These are phyloP conservation scores for Lyophyllum decastes DNA, from an alignment of 768 basidiomycete genomes.

Conservation along the genomic window DNA sequence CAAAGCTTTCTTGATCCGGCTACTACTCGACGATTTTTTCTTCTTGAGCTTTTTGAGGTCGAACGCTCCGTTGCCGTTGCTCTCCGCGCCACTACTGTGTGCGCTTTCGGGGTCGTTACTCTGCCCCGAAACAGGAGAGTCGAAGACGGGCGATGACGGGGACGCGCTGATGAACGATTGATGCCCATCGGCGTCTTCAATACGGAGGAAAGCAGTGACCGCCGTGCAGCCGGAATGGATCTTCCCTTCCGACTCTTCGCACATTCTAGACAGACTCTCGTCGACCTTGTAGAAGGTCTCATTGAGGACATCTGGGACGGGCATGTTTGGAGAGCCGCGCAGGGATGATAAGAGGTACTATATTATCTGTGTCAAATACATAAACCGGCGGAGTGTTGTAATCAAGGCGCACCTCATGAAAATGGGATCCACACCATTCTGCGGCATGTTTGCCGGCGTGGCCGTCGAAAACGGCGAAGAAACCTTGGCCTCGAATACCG, in stretches of 20 bases:
- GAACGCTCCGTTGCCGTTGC: slow-evolving; percentile 31
- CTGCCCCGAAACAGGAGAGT: slow-evolving; percentile 35
- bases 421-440: slow-evolving; percentile 97
- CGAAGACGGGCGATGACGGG: slow-evolving; percentile 29
- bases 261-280: slow-evolving; percentile 74
- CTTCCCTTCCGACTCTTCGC: slow-evolving; percentile 86
- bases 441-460: slow-evolving; percentile 99
- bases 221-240: slow-evolving; percentile 98
- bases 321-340: slow-evolving; percentile 51
- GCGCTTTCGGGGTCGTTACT: slow-evolving; percentile 36
- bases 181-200: slow-evolving; percentile 78
- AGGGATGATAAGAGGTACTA: slow-evolving; percentile 67
- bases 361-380: not conserved
- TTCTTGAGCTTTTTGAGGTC: slow-evolving; percentile 31
- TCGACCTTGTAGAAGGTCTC: slow-evolving; percentile 95
- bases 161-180: slow-evolving; percentile 61
- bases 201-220: slow-evolving; percentile 90
- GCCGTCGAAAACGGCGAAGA: slow-evolving; percentile 98
- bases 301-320: slow-evolving; percentile 89
- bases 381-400: too few species aligned
- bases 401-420: slow-evolving; percentile 87
- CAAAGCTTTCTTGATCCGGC: slow-evolving; percentile 56
- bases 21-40: slow-evolving; percentile 44
- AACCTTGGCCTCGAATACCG: slow-evolving; percentile 90
- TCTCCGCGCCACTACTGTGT: slow-evolving; percentile 49